phyloP scores from a whole-genome alignment of 352 stramenopile genomes.

The Thraustochytrium striatum region DNA sequence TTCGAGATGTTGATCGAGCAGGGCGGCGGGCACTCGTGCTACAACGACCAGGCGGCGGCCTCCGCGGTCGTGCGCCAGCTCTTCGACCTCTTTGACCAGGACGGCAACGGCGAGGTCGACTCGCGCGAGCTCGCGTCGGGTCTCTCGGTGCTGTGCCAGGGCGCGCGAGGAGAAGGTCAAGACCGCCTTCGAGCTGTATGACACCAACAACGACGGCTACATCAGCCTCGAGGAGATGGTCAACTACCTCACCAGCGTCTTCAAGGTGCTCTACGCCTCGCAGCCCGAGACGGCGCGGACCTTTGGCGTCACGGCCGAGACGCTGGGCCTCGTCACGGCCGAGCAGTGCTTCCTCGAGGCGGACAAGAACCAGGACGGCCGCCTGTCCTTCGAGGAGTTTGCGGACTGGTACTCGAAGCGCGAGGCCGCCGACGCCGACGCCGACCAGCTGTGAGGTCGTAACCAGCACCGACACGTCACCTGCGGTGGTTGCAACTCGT shows the following conservation, averaged over 20 bases:
- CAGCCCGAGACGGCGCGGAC: conserved; percentile 2
- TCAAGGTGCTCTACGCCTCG: conserved; percentile 49
- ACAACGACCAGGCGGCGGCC: conserved; percentile 7
- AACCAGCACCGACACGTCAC: too few relatives aligned
- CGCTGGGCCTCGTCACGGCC: conserved; percentile 58
- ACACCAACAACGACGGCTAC: conserved; percentile 19
- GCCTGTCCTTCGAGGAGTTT: conserved; percentile 77
- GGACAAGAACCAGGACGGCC: conserved; percentile 70
- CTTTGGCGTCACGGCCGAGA: background rate
- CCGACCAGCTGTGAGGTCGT: too few relatives aligned
- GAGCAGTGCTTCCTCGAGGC: conserved; percentile 77
- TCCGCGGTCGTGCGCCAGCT: conserved; percentile 16
- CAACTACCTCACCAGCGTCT: conserved; percentile 50
- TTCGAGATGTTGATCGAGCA: conserved; percentile 33
- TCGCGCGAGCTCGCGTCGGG: conserved; percentile 36
- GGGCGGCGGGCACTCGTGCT: conserved; percentile 12
- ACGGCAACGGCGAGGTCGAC: conserved; percentile 38
- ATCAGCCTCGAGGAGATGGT: conserved; percentile 44
- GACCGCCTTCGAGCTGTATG: conserved; percentile 35
- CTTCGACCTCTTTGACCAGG: conserved; percentile 47
- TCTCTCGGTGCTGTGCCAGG: conserved; percentile 33
- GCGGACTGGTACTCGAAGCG: conserved; percentile 67
- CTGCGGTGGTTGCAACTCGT: too few relatives aligned
- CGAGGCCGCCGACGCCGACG: conserved; percentile 61
- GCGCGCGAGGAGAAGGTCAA: conserved; percentile 25